Percentiles rank a stretch among this genome's conserved stretches.
Evolutionary conservation across 306 rosid genomes (phyloP).

Genomic region (Acacia melanoxylon): DNA sequence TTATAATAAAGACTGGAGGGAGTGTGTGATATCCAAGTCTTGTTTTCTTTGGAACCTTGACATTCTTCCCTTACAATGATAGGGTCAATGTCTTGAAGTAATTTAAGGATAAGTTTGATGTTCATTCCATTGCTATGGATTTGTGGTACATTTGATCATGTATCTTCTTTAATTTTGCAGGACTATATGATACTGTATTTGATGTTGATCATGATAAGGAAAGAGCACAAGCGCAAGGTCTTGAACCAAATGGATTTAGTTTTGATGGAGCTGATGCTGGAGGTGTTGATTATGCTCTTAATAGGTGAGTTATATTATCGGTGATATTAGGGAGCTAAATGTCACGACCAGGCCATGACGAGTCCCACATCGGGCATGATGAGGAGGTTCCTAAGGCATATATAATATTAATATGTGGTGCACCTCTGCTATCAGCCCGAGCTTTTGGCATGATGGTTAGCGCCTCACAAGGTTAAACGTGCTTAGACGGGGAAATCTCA

Average conservation of each 20-base stretch:
- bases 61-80: neutral
- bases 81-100: neutral
- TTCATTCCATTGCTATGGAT: neutral
- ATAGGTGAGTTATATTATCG: constrained; percentile 56
- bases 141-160: neutral
- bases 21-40: neutral
- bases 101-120: neutral
- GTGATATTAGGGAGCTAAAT: constrained; percentile 9
- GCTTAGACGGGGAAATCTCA: too few relatives aligned
- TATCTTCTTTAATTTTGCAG: constrained; percentile 38
- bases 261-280: constrained; percentile 90
- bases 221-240: constrained; percentile 79
- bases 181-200: constrained; percentile 87
- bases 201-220: constrained; percentile 80
- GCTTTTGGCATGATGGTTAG: too few relatives aligned
- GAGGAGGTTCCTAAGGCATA: too few relatives aligned
- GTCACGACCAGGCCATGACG: too few relatives aligned
- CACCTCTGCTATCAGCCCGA: too few relatives aligned
- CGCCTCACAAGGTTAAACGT: too few relatives aligned
- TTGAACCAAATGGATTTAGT: constrained; percentile 88
- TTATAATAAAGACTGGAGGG: neutral
- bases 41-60: neutral
- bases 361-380: too few relatives aligned
- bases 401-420: too few relatives aligned
- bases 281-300: constrained; percentile 91